Percentiles rank a stretch among this genome's conserved stretches.
phyloP scores from a whole-genome alignment of 371 early-diverging fungal species.

The Smittium culicis region DNA sequence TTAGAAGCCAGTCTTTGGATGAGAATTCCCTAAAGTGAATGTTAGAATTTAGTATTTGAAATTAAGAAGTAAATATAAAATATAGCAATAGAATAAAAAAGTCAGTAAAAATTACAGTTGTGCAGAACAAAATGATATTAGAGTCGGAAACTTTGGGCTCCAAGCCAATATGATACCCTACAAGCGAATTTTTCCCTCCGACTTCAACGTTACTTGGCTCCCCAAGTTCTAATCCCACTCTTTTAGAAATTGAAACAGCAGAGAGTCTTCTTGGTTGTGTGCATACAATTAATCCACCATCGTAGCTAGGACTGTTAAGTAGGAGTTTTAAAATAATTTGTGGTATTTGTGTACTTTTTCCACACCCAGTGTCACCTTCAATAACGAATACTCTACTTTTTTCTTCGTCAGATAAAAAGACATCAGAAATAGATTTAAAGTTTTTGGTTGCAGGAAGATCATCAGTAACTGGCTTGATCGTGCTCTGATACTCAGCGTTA shows the following conservation, averaged over 20 bases:
- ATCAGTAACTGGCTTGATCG: neutral
- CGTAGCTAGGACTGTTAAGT: conserved; percentile 18
- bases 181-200: conserved; percentile 17
- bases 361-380: conserved; percentile 68
- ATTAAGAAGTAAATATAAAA: neutral
- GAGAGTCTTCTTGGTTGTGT: conserved; percentile 92
- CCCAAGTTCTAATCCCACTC: conserved; percentile 56
- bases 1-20: conserved; percentile 60
- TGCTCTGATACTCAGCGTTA: neutral
- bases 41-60: neutral
- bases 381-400: conserved; percentile 39
- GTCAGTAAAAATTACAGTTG: conserved; percentile 36
- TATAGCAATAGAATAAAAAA: too few species aligned
- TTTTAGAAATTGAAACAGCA: conserved; percentile 68
- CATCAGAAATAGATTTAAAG: neutral
- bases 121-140: conserved; percentile 67
- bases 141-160: conserved; percentile 47
- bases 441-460: neutral
- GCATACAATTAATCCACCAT: conserved; percentile 56
- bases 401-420: neutral
- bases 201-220: conserved; percentile 21
- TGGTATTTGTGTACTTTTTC: conserved; percentile 75
- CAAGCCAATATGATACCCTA: conserved; percentile 74
- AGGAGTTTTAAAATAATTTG: conserved; percentile 56
- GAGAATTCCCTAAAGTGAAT: conserved; percentile 37